phyloP scores from a whole-genome alignment of 768 basidiomycete species.

The Trametes coccinea region DNA sequence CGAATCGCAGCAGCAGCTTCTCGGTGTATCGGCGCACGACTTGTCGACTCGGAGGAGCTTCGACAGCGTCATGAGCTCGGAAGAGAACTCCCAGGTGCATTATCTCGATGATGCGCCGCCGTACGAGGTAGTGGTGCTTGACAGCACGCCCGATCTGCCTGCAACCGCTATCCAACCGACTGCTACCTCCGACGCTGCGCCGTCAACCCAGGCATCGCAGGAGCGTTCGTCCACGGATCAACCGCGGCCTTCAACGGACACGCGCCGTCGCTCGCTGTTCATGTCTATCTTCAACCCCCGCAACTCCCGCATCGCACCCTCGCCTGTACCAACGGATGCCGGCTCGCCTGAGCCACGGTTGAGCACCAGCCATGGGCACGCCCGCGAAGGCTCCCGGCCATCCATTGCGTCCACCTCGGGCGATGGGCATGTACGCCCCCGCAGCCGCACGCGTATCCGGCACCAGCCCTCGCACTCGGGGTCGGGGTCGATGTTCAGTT shows the following conservation, averaged over 20 bases:
- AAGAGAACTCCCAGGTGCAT: conserved; percentile 34
- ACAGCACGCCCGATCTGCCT: conserved; percentile 27
- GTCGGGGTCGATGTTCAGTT: conserved; percentile 38
- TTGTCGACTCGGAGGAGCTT: conserved; percentile 21
- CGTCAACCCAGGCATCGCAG: not conserved
- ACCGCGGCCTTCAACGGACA: not conserved
- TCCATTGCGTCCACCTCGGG: conserved; percentile 31
- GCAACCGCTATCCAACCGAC: not conserved
- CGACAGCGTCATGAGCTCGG: conserved; percentile 20
- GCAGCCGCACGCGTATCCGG: conserved; percentile 31
- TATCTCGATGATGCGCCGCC: conserved; percentile 66
- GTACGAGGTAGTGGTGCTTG: conserved; percentile 49
- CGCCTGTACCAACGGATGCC: conserved; percentile 6
- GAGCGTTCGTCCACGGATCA: conserved; percentile 6
- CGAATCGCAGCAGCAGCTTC: conserved; percentile 14
- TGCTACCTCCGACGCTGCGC: conserved; percentile 9
- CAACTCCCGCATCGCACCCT: conserved; percentile 9
- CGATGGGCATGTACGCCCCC: conserved; percentile 11
- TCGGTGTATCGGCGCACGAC: not conserved
- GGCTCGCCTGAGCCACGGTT: conserved; percentile 13
- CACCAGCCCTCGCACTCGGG: conserved; percentile 40
- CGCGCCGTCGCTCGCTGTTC: conserved; percentile 25
- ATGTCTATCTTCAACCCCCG: conserved; percentile 27
- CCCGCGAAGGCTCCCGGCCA: conserved; percentile 23
- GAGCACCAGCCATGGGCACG: conserved; percentile 16